Percentiles rank a stretch among this genome's conserved stretches.
phyloP scores from a whole-genome alignment of 805 yeast species.

The Teunomyces cretensis region DNA sequence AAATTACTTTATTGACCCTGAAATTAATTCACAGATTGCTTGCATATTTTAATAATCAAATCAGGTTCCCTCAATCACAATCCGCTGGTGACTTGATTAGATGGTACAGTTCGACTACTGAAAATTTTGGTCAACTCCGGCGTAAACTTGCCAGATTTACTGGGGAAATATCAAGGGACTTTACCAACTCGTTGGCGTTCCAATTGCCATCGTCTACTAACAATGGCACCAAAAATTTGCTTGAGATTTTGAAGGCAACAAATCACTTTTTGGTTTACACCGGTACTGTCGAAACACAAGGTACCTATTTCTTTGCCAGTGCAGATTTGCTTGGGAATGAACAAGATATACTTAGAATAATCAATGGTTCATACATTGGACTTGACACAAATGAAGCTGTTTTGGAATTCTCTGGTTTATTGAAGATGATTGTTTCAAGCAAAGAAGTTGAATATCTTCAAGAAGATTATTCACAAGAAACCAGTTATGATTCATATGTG shows the following conservation, averaged over 20 bases:
- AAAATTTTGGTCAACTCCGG: conserved; percentile 71
- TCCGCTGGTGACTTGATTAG: conserved; percentile 43
- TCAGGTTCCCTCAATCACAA: conserved; percentile 55
- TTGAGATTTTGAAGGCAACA: conserved; percentile 58
- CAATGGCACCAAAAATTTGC: conserved; percentile 47
- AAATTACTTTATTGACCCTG: conserved; percentile 63
- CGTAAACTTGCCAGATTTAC: conserved; percentile 82
- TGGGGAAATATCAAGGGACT: conserved; percentile 61
- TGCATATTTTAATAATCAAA: conserved; percentile 70
- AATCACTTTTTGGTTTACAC: conserved; percentile 79
- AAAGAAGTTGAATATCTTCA: conserved; percentile 4
- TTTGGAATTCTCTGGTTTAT: conserved; percentile 27
- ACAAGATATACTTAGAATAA: conserved; percentile 36
- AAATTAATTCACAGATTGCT: conserved; percentile 68
- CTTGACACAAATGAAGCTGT: conserved; percentile 27
- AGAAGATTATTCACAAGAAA: conserved; percentile 9
- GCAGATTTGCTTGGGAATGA: conserved; percentile 46
- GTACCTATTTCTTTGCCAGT: conserved; percentile 80
- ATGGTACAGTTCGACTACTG: conserved; percentile 69
- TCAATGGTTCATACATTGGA: conserved; percentile 42
- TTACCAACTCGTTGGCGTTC: conserved; percentile 70
- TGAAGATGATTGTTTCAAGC: conserved; percentile 9
- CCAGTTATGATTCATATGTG: conserved; percentile 56
- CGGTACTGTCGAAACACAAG: conserved; percentile 67
- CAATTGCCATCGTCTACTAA: conserved; percentile 45